Conservation (phyloP, 2,329 filamentous ascomycete species). For the Stemphylium vesicarium region DNA sequence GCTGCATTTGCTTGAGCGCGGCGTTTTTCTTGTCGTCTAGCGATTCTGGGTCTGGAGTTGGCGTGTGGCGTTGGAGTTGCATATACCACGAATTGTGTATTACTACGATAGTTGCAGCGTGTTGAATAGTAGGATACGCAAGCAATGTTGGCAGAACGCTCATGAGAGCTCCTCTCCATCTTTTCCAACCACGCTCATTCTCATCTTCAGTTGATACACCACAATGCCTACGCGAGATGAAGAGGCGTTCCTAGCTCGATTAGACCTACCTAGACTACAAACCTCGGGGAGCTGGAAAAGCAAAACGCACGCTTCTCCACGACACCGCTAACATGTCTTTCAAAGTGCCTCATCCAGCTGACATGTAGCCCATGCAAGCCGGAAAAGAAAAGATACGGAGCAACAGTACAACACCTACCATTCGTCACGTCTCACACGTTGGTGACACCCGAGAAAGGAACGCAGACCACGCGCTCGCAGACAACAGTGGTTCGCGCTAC, state of each 20-base stretch:
- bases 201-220: no score
- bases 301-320: no score
- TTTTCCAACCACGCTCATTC: no score
- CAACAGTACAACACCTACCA: neutral
- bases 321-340: no score
- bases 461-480: no score
- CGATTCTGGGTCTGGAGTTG: neutral
- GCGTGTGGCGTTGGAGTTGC: neutral
- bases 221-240: neutral
- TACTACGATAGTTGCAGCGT: neutral
- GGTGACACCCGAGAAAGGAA: no score
- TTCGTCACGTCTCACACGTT: neutral
- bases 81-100: constrained; percentile 1
- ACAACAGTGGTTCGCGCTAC: no score
- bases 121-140: constrained; percentile 4
- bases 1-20: constrained; percentile 18
- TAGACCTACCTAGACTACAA: no score
- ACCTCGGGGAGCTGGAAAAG: no score
- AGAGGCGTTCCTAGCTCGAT: constrained; percentile 1
- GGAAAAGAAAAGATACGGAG: neutral
- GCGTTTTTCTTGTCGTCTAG: constrained; percentile 11
- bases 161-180: no score
- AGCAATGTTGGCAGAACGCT: neutral
- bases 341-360: no score
- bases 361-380: no score